Evolutionary conservation across 352 stramenopile species (phyloP), one percentile per base, ranked within the genome.

Genomic region (Globisporangium carolinianum): DNA sequence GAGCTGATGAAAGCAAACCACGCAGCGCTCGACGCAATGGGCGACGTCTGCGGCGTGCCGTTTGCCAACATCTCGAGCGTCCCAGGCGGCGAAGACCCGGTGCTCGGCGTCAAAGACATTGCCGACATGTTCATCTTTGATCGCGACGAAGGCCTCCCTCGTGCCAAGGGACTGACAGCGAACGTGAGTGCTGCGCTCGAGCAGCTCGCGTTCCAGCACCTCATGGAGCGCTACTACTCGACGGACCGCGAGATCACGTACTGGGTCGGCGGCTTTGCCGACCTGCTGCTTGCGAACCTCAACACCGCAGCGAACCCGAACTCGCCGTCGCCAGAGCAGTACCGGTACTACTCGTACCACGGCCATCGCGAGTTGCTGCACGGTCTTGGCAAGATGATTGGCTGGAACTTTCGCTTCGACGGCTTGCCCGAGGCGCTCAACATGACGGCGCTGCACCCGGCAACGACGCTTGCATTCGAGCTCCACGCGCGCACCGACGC

Each of bases 141-240:
- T 24, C 24, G 24, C 24, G 24, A 24, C 24, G 24, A 24, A 24
- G 24, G 24, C 24, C 24, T 24, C 24, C 24, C 63, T 15, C 77
- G 72, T 39, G 55, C 76, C 5, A 58, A 72, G n/a, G 79, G 81
- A 2, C 70, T 91, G 57, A 85, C 76, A 9, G 53, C 73, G 15
- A 73, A 84, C 12, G 58, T 81, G 24, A 81, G 76, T 50, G 59
- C 65, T 11, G 54, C 83, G 37, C 62, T 93, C 17, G 77, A 91
- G 61, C 64, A 83, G 45, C 64, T 93, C 39, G 80, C 81, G 43
- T 91, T 93, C 65, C 81, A 72, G 9, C 88, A 89, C 65, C 79
- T 93, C 53, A 91, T 93, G 83, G 83, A 93, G 62, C 67, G 83
- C 48, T 93, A 93, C 63, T 93, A 90, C 68, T 76, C 77, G 18